A percentile compares a stretch with the other conserved stretches of the same genome.
Evolutionary conservation across 2,329 filamentous ascomycete genomes (phyloP).

Genomic region (Nemania sp.): DNA sequence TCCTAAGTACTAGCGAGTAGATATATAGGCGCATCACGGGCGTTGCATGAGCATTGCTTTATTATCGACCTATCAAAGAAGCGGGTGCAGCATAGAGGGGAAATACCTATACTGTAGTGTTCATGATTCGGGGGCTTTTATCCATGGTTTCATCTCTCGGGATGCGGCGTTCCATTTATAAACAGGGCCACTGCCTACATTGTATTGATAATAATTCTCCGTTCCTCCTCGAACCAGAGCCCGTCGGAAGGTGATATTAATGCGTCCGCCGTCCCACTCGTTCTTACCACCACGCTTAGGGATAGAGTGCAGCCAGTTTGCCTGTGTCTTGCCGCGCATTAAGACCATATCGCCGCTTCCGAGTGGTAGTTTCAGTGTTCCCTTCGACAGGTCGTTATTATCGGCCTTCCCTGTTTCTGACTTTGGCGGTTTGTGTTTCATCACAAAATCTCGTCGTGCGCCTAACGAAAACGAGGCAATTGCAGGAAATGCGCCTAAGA

Average conservation of each 20-base stretch:
- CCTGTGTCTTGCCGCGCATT: conserved; percentile 81
- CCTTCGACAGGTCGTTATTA: conserved; percentile 47
- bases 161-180: conserved; percentile 73
- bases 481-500: conserved; percentile 75
- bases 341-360: conserved; percentile 81
- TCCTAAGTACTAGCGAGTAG: conserved; percentile 3
- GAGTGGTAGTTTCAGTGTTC: conserved; percentile 64
- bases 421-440: conserved; percentile 78
- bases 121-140: conserved; percentile 23
- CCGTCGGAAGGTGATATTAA: conserved; percentile 83
- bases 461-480: conserved; percentile 83
- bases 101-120: conserved; percentile 38
- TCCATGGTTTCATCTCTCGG: conserved; percentile 63
- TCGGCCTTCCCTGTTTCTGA: conserved; percentile 37
- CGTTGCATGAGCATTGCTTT: conserved; percentile 17
- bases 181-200: conserved; percentile 77
- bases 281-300: conserved; percentile 77
- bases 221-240: conserved; percentile 79
- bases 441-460: conserved; percentile 77
- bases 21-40: conserved; percentile 4
- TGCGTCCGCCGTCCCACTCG: conserved; percentile 71
- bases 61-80: conserved; percentile 2
- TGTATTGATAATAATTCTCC: conserved; percentile 87
- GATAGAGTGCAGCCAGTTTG: conserved; percentile 81
- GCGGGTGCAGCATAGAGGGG: conserved; percentile 19